Conservation (phyloP, 2,329 filamentous ascomycete species). For the Penicillium olsonii region DNA sequence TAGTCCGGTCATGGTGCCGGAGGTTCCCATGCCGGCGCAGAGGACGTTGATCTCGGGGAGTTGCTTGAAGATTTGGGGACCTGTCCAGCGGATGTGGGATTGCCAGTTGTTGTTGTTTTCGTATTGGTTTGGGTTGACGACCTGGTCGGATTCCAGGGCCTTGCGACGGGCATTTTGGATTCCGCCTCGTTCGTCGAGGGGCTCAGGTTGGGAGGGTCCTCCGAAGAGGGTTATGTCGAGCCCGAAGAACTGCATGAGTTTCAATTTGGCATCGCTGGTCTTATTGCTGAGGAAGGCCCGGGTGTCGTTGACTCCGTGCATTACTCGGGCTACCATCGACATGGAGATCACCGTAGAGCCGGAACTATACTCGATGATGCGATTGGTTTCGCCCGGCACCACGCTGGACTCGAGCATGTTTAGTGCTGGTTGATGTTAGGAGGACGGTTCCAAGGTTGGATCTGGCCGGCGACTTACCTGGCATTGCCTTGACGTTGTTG, state of each 20-base stretch:
- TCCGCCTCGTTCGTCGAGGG: slow-evolving; percentile 54
- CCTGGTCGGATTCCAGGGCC: slow-evolving; percentile 44
- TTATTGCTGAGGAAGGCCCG: slow-evolving; percentile 62
- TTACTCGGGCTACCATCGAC: slow-evolving; percentile 55
- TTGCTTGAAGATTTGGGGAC: slow-evolving; percentile 59
- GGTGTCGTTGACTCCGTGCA: slow-evolving; percentile 54
- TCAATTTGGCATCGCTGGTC: slow-evolving; percentile 55
- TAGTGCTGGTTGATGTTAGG: slow-evolving; percentile 40
- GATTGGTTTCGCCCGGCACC: slow-evolving; percentile 48
- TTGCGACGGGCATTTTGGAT: slow-evolving; percentile 52
- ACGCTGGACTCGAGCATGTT: slow-evolving; percentile 52
- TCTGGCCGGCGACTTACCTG: slow-evolving; percentile 32
- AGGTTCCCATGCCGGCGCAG: slow-evolving; percentile 60
- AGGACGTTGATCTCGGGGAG: slow-evolving; percentile 59
- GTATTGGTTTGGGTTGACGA: slow-evolving; percentile 60
- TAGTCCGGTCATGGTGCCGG: slow-evolving; percentile 53
- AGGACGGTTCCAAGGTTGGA: background rate
- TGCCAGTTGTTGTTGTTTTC: slow-evolving; percentile 50
- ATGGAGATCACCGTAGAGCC: slow-evolving; percentile 65
- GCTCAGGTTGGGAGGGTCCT: slow-evolving; percentile 60
- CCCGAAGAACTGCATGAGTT: slow-evolving; percentile 62
- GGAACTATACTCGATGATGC: slow-evolving; percentile 62
- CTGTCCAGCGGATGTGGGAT: slow-evolving; percentile 60
- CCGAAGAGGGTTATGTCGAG: slow-evolving; percentile 61
- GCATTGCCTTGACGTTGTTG: slow-evolving; percentile 66